Evolutionary conservation across 176 grass and related monocot genomes (phyloP).

Genomic region (Triticum urartu): DNA sequence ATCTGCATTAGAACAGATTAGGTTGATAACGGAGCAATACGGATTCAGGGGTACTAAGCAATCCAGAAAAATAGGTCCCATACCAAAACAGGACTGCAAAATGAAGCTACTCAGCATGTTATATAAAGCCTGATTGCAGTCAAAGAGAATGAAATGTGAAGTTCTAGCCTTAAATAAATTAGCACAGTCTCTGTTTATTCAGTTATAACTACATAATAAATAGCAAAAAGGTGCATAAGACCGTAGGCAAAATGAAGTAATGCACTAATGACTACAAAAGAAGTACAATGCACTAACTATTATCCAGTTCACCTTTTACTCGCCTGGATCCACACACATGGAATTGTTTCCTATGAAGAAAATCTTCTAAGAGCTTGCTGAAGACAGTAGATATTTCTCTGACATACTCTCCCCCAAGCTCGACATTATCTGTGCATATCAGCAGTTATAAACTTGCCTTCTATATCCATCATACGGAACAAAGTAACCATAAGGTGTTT

Average conservation of each 20-base stretch:
- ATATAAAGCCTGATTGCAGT: neutral
- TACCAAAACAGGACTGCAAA: neutral
- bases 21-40: neutral
- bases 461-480: neutral
- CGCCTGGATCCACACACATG: neutral
- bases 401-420: neutral
- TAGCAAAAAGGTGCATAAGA: no score
- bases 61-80: neutral
- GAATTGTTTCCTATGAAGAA: neutral
- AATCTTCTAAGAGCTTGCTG: neutral
- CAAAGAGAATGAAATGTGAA: conserved; percentile 12
- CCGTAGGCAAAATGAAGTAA: no score
- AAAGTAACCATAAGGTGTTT: neutral
- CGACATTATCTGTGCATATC: neutral
- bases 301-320: neutral
- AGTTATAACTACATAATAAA: neutral
- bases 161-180: neutral
- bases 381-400: neutral
- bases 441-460: no score
- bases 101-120: neutral
- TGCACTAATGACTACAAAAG: no score
- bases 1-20: conserved; percentile 6
- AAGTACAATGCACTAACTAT: neutral
- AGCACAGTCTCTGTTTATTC: neutral
- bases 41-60: neutral